Evolutionary conservation across 768 basidiomycete species (phyloP), one percentile per base, ranked within the genome.

Genomic region (Rhodocollybia butyracea): DNA sequence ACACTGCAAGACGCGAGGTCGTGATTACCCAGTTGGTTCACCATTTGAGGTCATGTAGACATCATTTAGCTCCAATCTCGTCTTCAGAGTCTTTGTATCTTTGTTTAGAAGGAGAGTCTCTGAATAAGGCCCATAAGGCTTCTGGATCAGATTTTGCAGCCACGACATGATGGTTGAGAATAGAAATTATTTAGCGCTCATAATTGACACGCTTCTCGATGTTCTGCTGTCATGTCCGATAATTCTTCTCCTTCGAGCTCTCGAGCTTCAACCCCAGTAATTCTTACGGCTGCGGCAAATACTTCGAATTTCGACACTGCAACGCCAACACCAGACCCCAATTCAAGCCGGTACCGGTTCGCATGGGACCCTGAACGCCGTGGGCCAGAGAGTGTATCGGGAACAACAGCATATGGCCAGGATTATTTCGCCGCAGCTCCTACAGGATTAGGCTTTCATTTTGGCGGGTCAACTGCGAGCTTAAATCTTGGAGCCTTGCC

Each of bases 301-400:
- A 40, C 21, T 19, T 53, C 51, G 7, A 26, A 24, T 42, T 40
- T 30, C 19, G 51, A 53, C 31, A 34, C 29, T 29, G 10, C 11
- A 10, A 53, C 51, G n/a, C 51, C 51, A 2, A 53, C 30, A 19
- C 39, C 40, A 13, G 51, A 32, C 8, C 77, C 63, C 67, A 72
- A 27, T 62, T 77, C 84, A 12, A 79, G 80, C 7, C 81, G 84
- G 4, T 91, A 85, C 69, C 74, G 89, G 60, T 90, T 91, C 70
- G 83, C 79, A 36, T 92, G 88, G 87, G 90, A 91, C 63, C 48
- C 79, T 10, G 77, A 77, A 54, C 76, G 72, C 51, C 76, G 70
- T 51, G 88, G 89, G 3, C 88, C 89, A 31, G 85, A 79, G 46
- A 91, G 89, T 66, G 78, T 86, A 34, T 85, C 89, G 1, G 89